Evolutionary conservation across 306 rosid species (phyloP), one percentile per base, ranked within the genome.

Genomic region (Clitoria ternatea): DNA sequence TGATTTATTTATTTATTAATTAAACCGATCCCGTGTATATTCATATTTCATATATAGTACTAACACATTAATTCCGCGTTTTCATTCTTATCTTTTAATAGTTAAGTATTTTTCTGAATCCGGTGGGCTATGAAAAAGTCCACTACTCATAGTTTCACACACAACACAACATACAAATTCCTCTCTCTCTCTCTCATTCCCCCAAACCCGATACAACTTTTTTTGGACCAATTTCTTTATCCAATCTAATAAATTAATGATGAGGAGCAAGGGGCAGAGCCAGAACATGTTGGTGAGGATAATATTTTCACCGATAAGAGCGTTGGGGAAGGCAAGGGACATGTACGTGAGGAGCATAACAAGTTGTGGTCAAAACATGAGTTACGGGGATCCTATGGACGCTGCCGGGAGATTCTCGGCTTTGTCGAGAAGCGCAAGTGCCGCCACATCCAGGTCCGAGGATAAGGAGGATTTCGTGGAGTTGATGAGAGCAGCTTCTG

Each of bases 401-500:
- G 68, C 3, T 17, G 79, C 54, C 4, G 79, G 79, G 0, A 69
- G 69, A 4, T 75, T 75, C 77, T 18, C 78, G 0, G 15, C 72
- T 1, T 33, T 90, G 52, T 88, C 92, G 1, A 88, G 88, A 68
- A 86, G 91, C 66, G 77, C 55, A 59, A 91, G 96, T 37, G 76
- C 23, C 0, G 83, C 83, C 27, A 30, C 89, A 1, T 10, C 85
- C 0, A 66, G 78, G 77, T 53, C 79, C 5, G 44, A 22, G 2
- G 72, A 40, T 0, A 8, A 2, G 12, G 87, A 90, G 0, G 97
- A 88, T 61, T 86, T 63, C 13, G 69, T 84, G 1, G 96, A 88
- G 74, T 91, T 91, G 0, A 35, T 91, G 7, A 85, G 97, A 23
- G 96, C 88, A 8, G 96, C 97, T 1, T 91, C 97, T 4, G 89